A percentile compares a stretch with the other conserved stretches of the same genome.
Conservation (phyloP, 257 asterid genomes). For the Fraxinus excelsior region DNA sequence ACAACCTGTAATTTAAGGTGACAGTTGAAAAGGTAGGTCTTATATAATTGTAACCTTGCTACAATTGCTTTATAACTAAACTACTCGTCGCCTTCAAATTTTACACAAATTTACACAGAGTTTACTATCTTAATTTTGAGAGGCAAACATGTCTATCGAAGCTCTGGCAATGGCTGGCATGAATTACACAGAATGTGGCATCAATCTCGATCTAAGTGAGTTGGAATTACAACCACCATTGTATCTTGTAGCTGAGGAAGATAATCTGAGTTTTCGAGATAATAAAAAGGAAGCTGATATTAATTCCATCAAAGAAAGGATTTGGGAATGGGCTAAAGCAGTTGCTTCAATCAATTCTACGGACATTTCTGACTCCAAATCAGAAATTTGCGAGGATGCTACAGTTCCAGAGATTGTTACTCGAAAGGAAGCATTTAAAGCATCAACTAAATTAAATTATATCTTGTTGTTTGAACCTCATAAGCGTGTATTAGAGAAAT, state of each 20-base stretch:
- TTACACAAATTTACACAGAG: too few species aligned
- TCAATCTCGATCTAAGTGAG: conserved; percentile 10
- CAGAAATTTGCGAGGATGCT: neutral
- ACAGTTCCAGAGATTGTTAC: neutral
- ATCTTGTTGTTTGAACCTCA: too few species aligned
- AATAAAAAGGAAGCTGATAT: neutral
- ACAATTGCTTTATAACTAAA: too few species aligned
- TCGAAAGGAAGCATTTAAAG: neutral
- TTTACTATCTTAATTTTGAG: too few species aligned
- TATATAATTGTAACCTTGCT: too few species aligned
- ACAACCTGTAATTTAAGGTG: too few species aligned
- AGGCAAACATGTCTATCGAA: conserved; percentile 24
- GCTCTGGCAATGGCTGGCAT: conserved; percentile 37
- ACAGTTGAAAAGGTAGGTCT: too few species aligned
- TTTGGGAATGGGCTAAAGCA: conserved; percentile 4
- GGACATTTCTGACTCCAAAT: neutral
- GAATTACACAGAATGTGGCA: conserved; percentile 22
- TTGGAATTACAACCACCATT: conserved; percentile 10
- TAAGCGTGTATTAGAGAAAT: too few species aligned
- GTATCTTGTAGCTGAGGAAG: conserved; percentile 26
- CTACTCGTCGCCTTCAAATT: too few species aligned
- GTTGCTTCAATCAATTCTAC: neutral
- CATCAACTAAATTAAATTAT: neutral
- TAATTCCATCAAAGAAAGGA: neutral
- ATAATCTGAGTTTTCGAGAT: neutral